Evolutionary conservation across 2,329 filamentous ascomycete species (phyloP).

Genomic region (Hymenoscyphus linearis): DNA sequence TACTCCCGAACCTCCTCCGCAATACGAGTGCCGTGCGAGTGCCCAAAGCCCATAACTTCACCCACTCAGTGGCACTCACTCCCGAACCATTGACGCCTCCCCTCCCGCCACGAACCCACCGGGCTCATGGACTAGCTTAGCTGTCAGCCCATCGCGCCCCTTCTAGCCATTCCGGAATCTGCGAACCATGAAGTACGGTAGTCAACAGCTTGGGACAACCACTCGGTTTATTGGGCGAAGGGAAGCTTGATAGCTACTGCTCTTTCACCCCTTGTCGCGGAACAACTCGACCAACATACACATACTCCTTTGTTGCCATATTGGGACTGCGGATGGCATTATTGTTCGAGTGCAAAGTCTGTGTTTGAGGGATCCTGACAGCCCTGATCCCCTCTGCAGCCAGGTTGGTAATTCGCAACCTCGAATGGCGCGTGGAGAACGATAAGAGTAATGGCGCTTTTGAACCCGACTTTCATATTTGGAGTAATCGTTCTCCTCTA

Average conservation of each 20-base stretch:
- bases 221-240: neutral
- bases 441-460: conserved; percentile 50
- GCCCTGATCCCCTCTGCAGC: neutral
- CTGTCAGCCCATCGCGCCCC: neutral
- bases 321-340: conserved; percentile 14
- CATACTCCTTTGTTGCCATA: neutral
- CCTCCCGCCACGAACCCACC: neutral
- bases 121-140: neutral
- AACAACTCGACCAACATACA: neutral
- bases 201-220: neutral
- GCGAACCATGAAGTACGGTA: neutral
- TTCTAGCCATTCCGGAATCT: neutral
- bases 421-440: conserved; percentile 21
- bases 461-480: conserved; percentile 76
- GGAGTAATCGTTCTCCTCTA: conserved; percentile 83
- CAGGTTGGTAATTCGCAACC: neutral
- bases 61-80: too few relatives aligned
- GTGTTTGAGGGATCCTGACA: conserved; percentile 8
- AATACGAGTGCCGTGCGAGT: too few relatives aligned
- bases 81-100: neutral
- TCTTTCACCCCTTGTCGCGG: neutral
- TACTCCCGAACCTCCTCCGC: too few relatives aligned
- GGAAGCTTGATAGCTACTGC: neutral
- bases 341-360: conserved; percentile 6
- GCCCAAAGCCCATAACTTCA: too few relatives aligned